These are phyloP conservation scores for Venturia effusa DNA, from an alignment of 2,329 filamentous ascomycete species.

Conservation along the genomic window DNA sequence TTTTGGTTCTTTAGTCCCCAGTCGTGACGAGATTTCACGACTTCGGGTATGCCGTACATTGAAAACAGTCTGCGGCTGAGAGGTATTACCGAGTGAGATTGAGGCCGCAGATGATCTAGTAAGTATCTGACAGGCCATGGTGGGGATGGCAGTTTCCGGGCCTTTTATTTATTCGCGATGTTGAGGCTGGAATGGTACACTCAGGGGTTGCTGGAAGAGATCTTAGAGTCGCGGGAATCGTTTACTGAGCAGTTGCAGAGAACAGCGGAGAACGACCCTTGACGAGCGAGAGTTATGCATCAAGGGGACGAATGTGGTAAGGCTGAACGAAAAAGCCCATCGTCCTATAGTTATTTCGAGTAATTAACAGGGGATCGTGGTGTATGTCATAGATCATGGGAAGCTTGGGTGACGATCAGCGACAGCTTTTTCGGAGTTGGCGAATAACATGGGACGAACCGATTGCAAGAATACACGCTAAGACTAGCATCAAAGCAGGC, in stretches of 20 bases:
- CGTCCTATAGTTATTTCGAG: not conserved
- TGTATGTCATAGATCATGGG: not conserved
- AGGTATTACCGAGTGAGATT: not conserved
- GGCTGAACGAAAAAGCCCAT: not conserved
- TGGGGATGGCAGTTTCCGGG: not conserved
- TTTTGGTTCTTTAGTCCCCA: not conserved
- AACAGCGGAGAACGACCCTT: not conserved
- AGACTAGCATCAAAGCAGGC: not conserved
- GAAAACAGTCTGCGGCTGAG: slow-evolving; percentile 2
- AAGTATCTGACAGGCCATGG: not conserved
- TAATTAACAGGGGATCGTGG: not conserved
- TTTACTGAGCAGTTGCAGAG: not conserved
- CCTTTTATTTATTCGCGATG: not conserved
- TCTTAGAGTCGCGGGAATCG: not conserved
- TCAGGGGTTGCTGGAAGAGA: slow-evolving; percentile 5
- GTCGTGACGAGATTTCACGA: not conserved
- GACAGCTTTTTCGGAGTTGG: not conserved
- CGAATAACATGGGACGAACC: not conserved
- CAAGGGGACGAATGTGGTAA: not conserved
- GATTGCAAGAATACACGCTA: not conserved
- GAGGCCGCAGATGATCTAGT: not conserved
- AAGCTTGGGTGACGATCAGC: slow-evolving; percentile 1
- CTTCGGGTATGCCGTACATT: not conserved
- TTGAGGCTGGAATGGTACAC: not conserved
- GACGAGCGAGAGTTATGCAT: not conserved